phyloP scores from a whole-genome alignment of 2,329 filamentous ascomycete species.

The Emmonsia crescens region DNA sequence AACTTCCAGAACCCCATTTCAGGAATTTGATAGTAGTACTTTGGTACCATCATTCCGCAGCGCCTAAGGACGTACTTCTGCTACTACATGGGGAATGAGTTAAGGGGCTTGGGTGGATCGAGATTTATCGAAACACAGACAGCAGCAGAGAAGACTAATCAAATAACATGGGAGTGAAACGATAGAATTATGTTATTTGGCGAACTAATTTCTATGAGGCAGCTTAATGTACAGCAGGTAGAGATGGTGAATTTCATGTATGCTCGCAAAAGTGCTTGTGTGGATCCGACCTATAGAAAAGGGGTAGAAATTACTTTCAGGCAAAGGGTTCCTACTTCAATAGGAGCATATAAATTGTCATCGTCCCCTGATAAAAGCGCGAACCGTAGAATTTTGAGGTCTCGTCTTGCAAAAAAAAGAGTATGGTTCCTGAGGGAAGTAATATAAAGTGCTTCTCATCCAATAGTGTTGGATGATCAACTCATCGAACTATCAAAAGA shows the following conservation, averaged over 20 bases:
- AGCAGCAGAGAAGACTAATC: background rate
- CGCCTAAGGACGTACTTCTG: background rate
- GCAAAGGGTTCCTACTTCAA: background rate
- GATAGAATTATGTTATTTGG: background rate
- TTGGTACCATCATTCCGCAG: background rate
- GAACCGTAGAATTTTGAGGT: background rate
- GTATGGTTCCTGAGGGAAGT: background rate
- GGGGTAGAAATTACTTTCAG: background rate
- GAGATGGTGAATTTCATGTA: background rate
- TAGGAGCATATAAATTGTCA: background rate
- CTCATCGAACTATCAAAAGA: background rate
- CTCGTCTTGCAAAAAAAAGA: background rate
- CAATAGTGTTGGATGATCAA: background rate
- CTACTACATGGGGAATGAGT: background rate
- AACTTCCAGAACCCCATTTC: background rate
- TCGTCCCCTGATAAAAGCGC: background rate
- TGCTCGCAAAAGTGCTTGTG: background rate
- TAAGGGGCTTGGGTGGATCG: background rate
- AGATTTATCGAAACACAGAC: background rate
- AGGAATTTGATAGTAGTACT: background rate
- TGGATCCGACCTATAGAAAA: background rate
- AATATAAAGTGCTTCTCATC: background rate
- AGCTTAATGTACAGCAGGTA: background rate
- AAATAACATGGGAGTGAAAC: background rate
- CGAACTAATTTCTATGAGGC: background rate